Evolutionary conservation across 768 basidiomycete genomes (phyloP).

Genomic region (Serendipita vermifera): DNA sequence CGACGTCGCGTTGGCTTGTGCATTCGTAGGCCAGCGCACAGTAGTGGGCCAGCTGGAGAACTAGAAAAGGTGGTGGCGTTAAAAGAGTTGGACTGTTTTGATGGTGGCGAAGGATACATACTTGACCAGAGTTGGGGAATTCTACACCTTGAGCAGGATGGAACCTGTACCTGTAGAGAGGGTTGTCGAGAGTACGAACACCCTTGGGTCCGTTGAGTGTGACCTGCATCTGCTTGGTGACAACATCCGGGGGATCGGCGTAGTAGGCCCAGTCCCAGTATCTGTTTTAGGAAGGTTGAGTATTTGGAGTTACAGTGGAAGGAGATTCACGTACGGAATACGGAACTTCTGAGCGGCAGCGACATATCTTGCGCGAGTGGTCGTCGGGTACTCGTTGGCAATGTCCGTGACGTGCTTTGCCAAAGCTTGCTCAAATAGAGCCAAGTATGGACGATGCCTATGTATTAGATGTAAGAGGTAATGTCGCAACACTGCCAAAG

Average conservation of each 20-base stretch:
- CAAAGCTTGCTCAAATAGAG: conserved; percentile 41
- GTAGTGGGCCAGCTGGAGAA: too few species aligned
- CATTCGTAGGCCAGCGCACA: too few species aligned
- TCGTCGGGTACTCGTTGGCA: conserved; percentile 23
- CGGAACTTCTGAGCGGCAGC: not conserved
- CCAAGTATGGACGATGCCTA: conserved; percentile 43
- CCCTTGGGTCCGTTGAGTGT: conserved; percentile 27
- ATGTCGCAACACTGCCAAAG: too few species aligned
- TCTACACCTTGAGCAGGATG: too few species aligned
- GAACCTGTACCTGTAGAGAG: conserved; percentile 27
- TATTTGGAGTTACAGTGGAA: conserved; percentile 21
- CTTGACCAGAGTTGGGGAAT: conserved; percentile 10
- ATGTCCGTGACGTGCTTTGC: conserved; percentile 27
- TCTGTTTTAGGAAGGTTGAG: not conserved
- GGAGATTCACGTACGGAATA: conserved; percentile 1
- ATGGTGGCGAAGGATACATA: too few species aligned
- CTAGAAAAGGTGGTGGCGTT: too few species aligned
- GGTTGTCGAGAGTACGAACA: conserved; percentile 23
- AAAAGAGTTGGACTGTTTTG: too few species aligned
- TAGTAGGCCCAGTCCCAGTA: conserved; percentile 43
- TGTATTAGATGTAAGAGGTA: too few species aligned
- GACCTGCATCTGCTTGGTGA: conserved; percentile 23
- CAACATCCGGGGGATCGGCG: conserved; percentile 29
- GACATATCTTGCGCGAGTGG: conserved; percentile 20
- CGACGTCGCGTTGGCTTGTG: too few species aligned